Percentiles rank a stretch among this genome's conserved stretches.
Evolutionary conservation across 257 asterid species (phyloP).

Genomic region (Apocynum venetum): DNA sequence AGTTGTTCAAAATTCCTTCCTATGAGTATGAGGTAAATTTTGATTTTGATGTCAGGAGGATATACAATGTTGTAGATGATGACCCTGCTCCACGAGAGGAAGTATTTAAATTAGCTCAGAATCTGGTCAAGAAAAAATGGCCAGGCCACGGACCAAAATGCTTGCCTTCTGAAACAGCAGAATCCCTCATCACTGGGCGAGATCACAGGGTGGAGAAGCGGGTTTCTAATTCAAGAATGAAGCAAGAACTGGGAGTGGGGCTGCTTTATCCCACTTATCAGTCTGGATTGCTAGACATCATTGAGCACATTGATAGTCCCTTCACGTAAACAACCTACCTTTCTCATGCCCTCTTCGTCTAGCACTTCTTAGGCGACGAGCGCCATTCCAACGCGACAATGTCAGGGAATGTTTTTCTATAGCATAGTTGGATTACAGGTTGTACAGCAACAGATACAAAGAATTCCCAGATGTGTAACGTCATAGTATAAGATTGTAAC

Average conservation of each 20-base stretch:
- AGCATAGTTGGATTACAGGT: too few species aligned
- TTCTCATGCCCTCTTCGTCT: constrained; percentile 11
- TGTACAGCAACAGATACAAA: too few species aligned
- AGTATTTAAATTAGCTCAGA: constrained; percentile 63
- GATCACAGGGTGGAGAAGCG: constrained; percentile 56
- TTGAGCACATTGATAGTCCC: constrained; percentile 33
- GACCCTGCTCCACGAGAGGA: constrained; percentile 77
- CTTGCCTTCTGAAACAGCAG: constrained; percentile 25
- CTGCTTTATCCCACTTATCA: constrained; percentile 62
- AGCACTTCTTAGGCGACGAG: not conserved
- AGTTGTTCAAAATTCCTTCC: not conserved
- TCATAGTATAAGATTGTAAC: too few species aligned
- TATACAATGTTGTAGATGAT: constrained; percentile 77
- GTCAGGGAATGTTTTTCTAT: too few species aligned
- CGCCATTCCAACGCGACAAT: not conserved
- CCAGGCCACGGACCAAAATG: constrained; percentile 27
- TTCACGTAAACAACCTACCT: constrained; percentile 12
- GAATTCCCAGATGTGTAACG: too few species aligned
- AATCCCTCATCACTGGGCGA: constrained; percentile 18
- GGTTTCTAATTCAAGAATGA: constrained; percentile 76
- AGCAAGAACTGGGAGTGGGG: constrained; percentile 60
- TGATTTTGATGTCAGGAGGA: constrained; percentile 37
- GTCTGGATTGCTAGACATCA: constrained; percentile 65
- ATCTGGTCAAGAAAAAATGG: constrained; percentile 58
- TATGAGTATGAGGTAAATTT: not conserved